A percentile compares a stretch with the other conserved stretches of the same genome.
These are phyloP conservation scores for Phytopythium montanum DNA, from an alignment of 352 stramenopile species.

Conservation along the genomic window DNA sequence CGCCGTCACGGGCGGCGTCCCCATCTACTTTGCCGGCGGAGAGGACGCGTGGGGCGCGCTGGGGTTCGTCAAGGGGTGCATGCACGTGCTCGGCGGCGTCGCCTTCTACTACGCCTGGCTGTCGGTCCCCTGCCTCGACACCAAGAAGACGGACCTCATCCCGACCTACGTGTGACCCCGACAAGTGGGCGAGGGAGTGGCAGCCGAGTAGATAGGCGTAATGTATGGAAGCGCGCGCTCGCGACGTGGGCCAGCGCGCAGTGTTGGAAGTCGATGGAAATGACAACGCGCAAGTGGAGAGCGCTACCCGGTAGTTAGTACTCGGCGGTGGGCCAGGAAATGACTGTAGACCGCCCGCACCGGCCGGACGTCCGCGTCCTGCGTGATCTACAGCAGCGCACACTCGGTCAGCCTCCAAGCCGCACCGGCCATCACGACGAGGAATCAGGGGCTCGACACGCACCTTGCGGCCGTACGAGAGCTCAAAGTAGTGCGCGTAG, in stretches of 20 bases:
- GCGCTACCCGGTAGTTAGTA: background rate
- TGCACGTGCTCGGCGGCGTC: slow-evolving; percentile 61
- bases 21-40: slow-evolving; percentile 44
- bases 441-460: background rate
- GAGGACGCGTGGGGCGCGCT: slow-evolving; percentile 35
- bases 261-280: background rate
- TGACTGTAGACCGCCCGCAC: slow-evolving; percentile 34
- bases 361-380: slow-evolving; percentile 23
- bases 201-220: background rate
- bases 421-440: background rate
- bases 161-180: slow-evolving; percentile 50
- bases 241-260: background rate
- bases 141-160: slow-evolving; percentile 81
- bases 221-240: background rate
- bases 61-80: slow-evolving; percentile 57
- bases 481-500: slow-evolving; percentile 56
- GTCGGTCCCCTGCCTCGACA: slow-evolving; percentile 70
- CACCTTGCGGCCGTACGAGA: slow-evolving; percentile 34
- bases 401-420: background rate
- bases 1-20: slow-evolving; percentile 35
- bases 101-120: slow-evolving; percentile 82
- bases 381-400: slow-evolving; percentile 19
- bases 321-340: slow-evolving; percentile 20
- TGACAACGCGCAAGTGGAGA: background rate
- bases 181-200: background rate